A percentile compares a stretch with the other conserved stretches of the same genome.
Evolutionary conservation across 768 basidiomycete genomes (phyloP).

Genomic region (Tricholoma furcatifolium): DNA sequence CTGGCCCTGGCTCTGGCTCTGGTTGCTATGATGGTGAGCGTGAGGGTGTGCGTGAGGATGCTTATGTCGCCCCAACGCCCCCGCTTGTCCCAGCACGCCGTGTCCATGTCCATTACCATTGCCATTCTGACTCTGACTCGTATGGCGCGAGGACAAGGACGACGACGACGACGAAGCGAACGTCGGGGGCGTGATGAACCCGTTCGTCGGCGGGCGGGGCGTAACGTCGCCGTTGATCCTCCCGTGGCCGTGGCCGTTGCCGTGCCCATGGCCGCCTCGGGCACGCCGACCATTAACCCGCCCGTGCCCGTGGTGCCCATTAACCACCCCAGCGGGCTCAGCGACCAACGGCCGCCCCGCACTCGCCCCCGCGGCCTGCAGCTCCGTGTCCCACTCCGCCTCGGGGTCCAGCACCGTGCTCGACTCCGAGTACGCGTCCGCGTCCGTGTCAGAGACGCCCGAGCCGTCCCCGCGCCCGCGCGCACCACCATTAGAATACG

Average conservation of each 20-base stretch:
- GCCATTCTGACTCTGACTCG: too few species aligned
- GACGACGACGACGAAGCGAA: slow-evolving; percentile 1
- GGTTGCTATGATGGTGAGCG: too few species aligned
- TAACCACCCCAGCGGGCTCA: slow-evolving; percentile 1
- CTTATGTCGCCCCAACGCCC: neutral
- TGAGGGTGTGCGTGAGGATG: too few species aligned
- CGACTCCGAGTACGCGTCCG: slow-evolving; percentile 42
- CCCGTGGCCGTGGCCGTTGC: slow-evolving; percentile 14
- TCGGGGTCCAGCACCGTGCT: slow-evolving; percentile 41
- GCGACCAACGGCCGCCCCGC: slow-evolving; percentile 33
- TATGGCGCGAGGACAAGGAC: neutral
- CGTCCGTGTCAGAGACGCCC: slow-evolving; percentile 32
- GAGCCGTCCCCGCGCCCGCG: too few species aligned
- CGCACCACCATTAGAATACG: too few species aligned
- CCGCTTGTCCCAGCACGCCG: neutral
- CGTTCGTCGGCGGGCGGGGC: slow-evolving; percentile 46
- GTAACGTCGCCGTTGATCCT: slow-evolving; percentile 58
- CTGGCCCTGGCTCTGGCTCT: too few species aligned
- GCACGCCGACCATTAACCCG: neutral
- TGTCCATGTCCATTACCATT: too few species aligned
- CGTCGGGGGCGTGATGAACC: slow-evolving; percentile 17
- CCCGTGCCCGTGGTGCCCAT: slow-evolving; percentile 4
- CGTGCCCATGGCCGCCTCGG: slow-evolving; percentile 13
- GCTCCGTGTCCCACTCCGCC: slow-evolving; percentile 25
- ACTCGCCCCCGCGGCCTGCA: slow-evolving; percentile 28